Evolutionary conservation across 352 stramenopile genomes (phyloP), one percentile per base, ranked within the genome.

Genomic region (Phytopythium helicoides): DNA sequence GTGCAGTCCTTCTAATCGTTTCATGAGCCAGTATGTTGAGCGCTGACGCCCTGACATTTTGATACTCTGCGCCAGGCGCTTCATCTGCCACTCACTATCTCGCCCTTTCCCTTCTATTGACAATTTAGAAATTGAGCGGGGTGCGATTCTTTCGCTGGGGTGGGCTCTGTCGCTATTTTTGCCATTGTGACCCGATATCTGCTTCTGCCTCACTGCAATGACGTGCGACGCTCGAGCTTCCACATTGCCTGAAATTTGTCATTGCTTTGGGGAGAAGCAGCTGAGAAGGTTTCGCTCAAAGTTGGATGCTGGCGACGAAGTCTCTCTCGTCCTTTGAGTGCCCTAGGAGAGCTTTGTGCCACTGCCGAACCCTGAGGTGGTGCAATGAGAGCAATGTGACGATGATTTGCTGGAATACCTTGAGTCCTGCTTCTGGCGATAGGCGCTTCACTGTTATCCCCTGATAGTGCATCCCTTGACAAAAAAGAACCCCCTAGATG

Each of bases 1-100:
- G 0, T n/a, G 31, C 0, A 59, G 37, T 3, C 64, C 66, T 6
- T 65, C 54, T 5, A 79, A 19, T 2, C 58, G 68, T 0, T 44
- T 49, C 21, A 79, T 64, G 18, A 82, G 48, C 64, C 64, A 82
- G 18, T 66, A 40, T 1, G 65, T 75, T n/a, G 66, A 62, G 22
- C 21, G 26, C 3, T 59, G 68, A 7, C 52, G 49, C 12, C 48
- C 56, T 0, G n/a, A 8, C 38, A 60, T n/a, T n/a, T n/a, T n/a
- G n/a, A n/a, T n/a, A n/a, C n/a, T n/a, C n/a, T n/a, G n/a, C n/a
- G n/a, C n/a, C n/a, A n/a, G n/a, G n/a, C 26, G 18, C 38, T 23
- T 3, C 25, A 23, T 10, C 16, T 8, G 18, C n/a, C 25, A 3
- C 16, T 16, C 16, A 2, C 25, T 28, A 49, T 49, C 6, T 6